Evolutionary conservation across 345 rosid genomes (phyloP).

Genomic region (Diplotaxis tenuifolia): DNA sequence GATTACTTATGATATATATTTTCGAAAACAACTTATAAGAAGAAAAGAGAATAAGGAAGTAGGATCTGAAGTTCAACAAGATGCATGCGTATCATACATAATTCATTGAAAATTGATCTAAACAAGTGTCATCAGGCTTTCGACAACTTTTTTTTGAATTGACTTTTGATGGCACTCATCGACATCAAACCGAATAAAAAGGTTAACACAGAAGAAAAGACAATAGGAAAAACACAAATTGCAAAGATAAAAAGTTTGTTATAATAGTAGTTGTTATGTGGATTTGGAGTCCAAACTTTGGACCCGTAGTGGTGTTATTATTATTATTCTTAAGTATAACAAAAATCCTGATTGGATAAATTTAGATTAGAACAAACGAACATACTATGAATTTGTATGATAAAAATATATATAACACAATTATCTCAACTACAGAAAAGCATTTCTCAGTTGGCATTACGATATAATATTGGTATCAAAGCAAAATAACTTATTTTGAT

Average conservation of each 20-base stretch:
- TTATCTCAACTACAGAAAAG: background rate
- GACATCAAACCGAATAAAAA: conserved; percentile 21
- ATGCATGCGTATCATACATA: conserved; percentile 25
- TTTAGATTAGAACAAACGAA: background rate
- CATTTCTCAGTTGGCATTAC: background rate
- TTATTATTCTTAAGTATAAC: background rate
- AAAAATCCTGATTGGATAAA: background rate
- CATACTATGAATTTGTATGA: background rate
- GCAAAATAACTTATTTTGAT: too few species aligned
- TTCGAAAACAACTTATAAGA: background rate
- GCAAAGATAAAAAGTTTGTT: background rate
- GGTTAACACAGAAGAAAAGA: conserved; percentile 14
- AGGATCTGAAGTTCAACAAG: conserved; percentile 24
- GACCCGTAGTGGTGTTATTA: too few species aligned
- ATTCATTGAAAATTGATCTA: conserved; percentile 26
- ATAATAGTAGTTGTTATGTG: background rate
- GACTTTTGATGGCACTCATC: conserved; percentile 35
- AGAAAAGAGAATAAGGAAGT: background rate
- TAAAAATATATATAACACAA: background rate
- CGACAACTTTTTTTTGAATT: conserved; percentile 25
- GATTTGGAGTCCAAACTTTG: too few species aligned
- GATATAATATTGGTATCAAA: too few species aligned
- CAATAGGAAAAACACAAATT: conserved; percentile 15
- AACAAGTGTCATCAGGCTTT: conserved; percentile 24
- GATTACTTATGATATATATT: background rate